phyloP scores from a whole-genome alignment of 768 basidiomycete species.

The Panellus pusillus region DNA sequence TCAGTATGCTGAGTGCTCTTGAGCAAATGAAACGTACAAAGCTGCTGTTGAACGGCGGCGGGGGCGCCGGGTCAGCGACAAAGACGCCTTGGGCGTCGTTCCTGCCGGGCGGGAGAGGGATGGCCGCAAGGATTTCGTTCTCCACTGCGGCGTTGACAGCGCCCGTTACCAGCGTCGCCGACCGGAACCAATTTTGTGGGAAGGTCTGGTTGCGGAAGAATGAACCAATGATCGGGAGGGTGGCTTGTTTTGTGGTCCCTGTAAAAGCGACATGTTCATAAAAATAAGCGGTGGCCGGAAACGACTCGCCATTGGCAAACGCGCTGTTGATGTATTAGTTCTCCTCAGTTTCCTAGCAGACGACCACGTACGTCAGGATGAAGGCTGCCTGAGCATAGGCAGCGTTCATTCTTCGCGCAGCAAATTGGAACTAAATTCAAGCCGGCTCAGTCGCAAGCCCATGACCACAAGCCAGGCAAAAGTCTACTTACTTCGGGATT shows the following conservation, averaged over 20 bases:
- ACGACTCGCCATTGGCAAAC: slow-evolving; percentile 17
- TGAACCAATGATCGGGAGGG: slow-evolving; percentile 7
- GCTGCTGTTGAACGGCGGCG: slow-evolving; percentile 7
- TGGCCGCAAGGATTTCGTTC: background rate
- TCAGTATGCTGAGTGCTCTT: background rate
- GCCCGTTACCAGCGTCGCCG: slow-evolving; percentile 2
- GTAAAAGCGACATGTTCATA: too few relatives aligned
- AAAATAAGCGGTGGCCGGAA: too few relatives aligned
- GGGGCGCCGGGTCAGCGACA: slow-evolving; percentile 6
- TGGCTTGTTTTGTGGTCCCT: slow-evolving; percentile 15
- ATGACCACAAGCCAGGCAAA: background rate
- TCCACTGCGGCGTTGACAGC: background rate
- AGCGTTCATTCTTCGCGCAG: slow-evolving; percentile 1
- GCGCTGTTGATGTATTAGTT: slow-evolving; percentile 2
- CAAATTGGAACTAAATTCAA: slow-evolving; percentile 10
- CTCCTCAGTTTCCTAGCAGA: background rate
- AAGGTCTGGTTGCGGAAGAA: slow-evolving; percentile 18
- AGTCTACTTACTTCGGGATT: slow-evolving; percentile 2
- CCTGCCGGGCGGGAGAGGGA: background rate
- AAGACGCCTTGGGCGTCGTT: slow-evolving; percentile 12
- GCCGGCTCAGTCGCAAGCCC: too few relatives aligned
- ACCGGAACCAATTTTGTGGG: slow-evolving; percentile 13
- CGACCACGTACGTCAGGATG: background rate
- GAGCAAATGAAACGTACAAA: too few relatives aligned
- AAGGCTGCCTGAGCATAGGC: background rate